These are phyloP conservation scores for Talaromyces amestolkiae DNA, from an alignment of 2,329 filamentous ascomycete species.

Conservation along the genomic window DNA sequence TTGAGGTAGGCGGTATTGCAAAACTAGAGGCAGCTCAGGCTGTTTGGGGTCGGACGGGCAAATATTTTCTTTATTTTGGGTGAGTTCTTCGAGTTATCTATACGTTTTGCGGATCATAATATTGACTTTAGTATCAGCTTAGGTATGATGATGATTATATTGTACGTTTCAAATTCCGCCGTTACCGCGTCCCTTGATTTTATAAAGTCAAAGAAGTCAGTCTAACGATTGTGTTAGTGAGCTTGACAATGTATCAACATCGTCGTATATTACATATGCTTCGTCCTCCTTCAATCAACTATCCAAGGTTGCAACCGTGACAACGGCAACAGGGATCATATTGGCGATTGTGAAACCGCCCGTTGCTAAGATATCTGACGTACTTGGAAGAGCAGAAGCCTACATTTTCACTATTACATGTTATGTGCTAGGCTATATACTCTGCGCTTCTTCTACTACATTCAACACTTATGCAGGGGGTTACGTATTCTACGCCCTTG, in stretches of 20 bases:
- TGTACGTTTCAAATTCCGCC: constrained; percentile 35
- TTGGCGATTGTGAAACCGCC: constrained; percentile 42
- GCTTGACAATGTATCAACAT: neutral
- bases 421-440: constrained; percentile 40
- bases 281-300: constrained; percentile 39
- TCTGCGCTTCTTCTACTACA: constrained; percentile 36
- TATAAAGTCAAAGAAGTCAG: constrained; percentile 29
- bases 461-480: constrained; percentile 41
- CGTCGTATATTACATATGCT: neutral
- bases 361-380: constrained; percentile 45
- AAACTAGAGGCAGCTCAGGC: constrained; percentile 32
- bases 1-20: constrained; percentile 25
- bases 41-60: constrained; percentile 31
- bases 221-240: constrained; percentile 34
- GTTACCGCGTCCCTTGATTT: constrained; percentile 28
- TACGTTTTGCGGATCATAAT: neutral
- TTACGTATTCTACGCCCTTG: constrained; percentile 38
- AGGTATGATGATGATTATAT: constrained; percentile 33
- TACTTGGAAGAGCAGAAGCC: constrained; percentile 41
- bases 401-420: constrained; percentile 36
- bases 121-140: constrained; percentile 21
- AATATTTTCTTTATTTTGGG: constrained; percentile 31
- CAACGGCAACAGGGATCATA: constrained; percentile 40
- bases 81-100: constrained; percentile 18
- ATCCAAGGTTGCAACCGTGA: constrained; percentile 35